A percentile compares a stretch with the other conserved stretches of the same genome.
These are phyloP conservation scores for Bondarzewia mesenterica DNA, from an alignment of 1,284 basidiomycete species.

Conservation along the genomic window DNA sequence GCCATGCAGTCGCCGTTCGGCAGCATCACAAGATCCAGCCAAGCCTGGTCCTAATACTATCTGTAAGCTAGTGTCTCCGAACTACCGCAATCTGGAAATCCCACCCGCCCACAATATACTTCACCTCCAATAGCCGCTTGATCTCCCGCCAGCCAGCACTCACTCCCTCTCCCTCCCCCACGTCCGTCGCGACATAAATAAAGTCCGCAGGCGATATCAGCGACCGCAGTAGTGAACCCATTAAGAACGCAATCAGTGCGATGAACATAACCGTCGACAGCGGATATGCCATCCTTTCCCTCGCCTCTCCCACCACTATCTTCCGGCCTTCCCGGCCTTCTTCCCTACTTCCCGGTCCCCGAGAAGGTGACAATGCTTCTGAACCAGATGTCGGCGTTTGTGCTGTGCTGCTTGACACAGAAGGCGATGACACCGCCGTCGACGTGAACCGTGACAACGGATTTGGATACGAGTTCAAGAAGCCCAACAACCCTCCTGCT, in stretches of 20 bases:
- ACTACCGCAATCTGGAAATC: conserved; percentile 78
- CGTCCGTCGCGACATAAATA: conserved; percentile 65
- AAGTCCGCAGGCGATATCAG: conserved; percentile 89
- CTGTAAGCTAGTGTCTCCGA: conserved; percentile 51
- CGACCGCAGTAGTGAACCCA: conserved; percentile 85
- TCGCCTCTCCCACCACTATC: not conserved
- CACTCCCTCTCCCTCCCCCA: conserved; percentile 41
- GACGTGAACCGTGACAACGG: conserved; percentile 31
- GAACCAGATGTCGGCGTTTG: conserved; percentile 6
- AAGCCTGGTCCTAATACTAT: too few species aligned
- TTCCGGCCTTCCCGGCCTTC: conserved; percentile 1
- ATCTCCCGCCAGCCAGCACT: conserved; percentile 75
- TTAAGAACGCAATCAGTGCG: conserved; percentile 82
- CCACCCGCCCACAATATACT: conserved; percentile 72
- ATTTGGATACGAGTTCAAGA: conserved; percentile 39
- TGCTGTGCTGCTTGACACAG: conserved; percentile 1
- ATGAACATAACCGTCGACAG: conserved; percentile 68
- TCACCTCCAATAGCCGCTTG: conserved; percentile 68
- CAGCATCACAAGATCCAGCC: too few species aligned
- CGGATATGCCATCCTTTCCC: conserved; percentile 24
- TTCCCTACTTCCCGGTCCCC: conserved; percentile 5
- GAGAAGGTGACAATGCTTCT: conserved; percentile 1
- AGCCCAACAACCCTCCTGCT: conserved; percentile 26
- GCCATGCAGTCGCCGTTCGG: not conserved
- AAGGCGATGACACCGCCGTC: conserved; percentile 12